phyloP scores from a whole-genome alignment of 2,329 filamentous ascomycete species.

The Alternaria postmessia region DNA sequence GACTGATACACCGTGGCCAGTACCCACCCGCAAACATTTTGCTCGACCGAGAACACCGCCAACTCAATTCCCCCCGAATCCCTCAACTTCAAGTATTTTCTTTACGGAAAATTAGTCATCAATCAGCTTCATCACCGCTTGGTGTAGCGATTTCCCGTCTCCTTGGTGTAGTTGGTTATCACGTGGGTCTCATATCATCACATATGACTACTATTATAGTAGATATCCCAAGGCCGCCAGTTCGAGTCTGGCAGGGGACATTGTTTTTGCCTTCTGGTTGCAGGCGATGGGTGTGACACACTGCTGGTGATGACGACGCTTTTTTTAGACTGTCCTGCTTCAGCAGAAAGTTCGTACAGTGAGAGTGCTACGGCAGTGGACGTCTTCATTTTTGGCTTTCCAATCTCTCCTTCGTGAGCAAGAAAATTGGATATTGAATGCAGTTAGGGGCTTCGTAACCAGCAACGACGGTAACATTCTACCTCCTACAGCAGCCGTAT shows the following conservation, averaged over 20 bases:
- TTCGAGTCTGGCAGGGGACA: constrained; percentile 19
- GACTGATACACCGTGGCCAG: background rate
- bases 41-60: background rate
- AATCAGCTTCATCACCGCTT: background rate
- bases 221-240: constrained; percentile 20
- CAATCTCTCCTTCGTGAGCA: background rate
- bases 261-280: background rate
- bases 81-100: background rate
- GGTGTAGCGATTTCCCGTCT: constrained; percentile 8
- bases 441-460: too few relatives aligned
- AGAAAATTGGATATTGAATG: background rate
- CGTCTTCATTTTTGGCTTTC: background rate
- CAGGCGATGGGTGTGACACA: accelerated
- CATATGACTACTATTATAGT: constrained; percentile 5
- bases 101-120: background rate
- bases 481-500: background rate
- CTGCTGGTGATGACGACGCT: background rate
- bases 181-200: constrained; percentile 19
- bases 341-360: background rate
- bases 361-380: background rate
- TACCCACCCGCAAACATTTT: background rate
- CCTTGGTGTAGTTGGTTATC: constrained; percentile 21
- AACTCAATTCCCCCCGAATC: background rate
- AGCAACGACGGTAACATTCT: background rate
- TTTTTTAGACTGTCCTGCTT: background rate